Percentiles rank a stretch among this genome's conserved stretches.
Conservation (phyloP, 2,329 filamentous ascomycete species). For the Gaeumannomyces sp. region DNA sequence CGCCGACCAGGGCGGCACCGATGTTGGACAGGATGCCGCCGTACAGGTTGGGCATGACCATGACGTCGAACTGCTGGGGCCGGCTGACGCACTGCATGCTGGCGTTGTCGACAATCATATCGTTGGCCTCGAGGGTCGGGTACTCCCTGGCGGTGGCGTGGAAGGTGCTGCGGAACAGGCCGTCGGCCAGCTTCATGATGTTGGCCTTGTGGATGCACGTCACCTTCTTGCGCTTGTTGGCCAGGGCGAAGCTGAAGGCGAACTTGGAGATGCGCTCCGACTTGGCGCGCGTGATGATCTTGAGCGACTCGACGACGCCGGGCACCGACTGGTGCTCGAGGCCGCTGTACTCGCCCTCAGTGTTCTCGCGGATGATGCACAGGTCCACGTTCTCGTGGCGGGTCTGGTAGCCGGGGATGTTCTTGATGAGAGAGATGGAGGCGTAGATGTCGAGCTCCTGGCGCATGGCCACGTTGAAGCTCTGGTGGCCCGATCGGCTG, state of each 20-base stretch:
- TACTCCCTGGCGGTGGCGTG: conserved; percentile 90
- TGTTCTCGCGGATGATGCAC: conserved; percentile 99
- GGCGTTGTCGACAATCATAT: conserved; percentile 99
- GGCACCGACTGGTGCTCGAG: conserved; percentile 96
- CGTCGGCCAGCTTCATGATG: conserved; percentile 99
- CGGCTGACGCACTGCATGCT: conserved; percentile 97
- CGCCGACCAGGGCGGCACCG: conserved; percentile 91
- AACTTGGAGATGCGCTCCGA: conserved; percentile 99
- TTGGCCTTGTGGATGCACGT: conserved; percentile 99
- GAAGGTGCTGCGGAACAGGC: conserved; percentile 97
- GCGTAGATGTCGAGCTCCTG: conserved; percentile 99
- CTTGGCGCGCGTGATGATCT: conserved; percentile 99
- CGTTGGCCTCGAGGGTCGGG: conserved; percentile 90
- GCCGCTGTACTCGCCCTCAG: conserved; percentile 98
- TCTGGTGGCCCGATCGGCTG: conserved; percentile 93
- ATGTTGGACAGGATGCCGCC: conserved; percentile 99
- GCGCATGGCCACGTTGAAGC: conserved; percentile 98
- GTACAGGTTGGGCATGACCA: conserved; percentile 99
- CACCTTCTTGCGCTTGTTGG: conserved; percentile 98
- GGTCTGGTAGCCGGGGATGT: conserved; percentile 97
- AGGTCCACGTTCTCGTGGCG: conserved; percentile 96
- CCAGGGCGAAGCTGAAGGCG: conserved; percentile 93
- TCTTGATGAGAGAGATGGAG: conserved; percentile 97
- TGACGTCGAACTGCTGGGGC: conserved; percentile 97
- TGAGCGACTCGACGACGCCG: conserved; percentile 97